Conservation (phyloP, 106 monocot species). For the Apostasia ramifera region DNA sequence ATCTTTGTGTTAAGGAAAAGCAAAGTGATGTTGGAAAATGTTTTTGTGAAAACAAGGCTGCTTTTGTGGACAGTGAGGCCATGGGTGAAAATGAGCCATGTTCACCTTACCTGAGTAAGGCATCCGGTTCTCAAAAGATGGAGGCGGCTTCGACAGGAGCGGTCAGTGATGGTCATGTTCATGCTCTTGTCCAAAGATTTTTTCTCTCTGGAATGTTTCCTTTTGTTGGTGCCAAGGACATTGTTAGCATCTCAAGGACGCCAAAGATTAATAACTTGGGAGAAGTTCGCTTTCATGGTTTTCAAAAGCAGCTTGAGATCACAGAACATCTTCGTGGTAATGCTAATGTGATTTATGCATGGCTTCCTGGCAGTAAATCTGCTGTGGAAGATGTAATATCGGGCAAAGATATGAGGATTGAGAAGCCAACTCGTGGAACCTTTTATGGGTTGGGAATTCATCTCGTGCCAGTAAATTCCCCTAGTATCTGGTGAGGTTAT, state of each 20-base stretch:
- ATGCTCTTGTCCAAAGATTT: slow-evolving; percentile 47
- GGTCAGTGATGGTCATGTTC: slow-evolving; percentile 10
- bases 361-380: slow-evolving; percentile 64
- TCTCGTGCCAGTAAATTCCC: slow-evolving; percentile 54
- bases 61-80: slow-evolving; percentile 26
- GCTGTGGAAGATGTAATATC: slow-evolving; percentile 52
- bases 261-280: slow-evolving; percentile 34
- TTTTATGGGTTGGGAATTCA: slow-evolving; percentile 46
- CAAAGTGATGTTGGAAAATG: slow-evolving; percentile 15
- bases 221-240: slow-evolving; percentile 46
- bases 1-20: slow-evolving; percentile 6
- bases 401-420: slow-evolving; percentile 31
- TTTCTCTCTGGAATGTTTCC: slow-evolving; percentile 56
- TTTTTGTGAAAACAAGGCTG: background rate
- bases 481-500: slow-evolving; percentile 54
- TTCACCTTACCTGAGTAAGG: slow-evolving; percentile 11
- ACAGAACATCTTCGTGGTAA: slow-evolving; percentile 43
- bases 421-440: slow-evolving; percentile 16
- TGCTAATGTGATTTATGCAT: slow-evolving; percentile 88
- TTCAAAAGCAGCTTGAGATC: slow-evolving; percentile 55
- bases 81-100: slow-evolving; percentile 69
- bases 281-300: slow-evolving; percentile 38
- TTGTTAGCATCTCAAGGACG: slow-evolving; percentile 50
- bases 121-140: background rate
- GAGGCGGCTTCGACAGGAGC: slow-evolving; percentile 13